Conservation (phyloP, 768 basidiomycete species). For the Lyophyllum decastes region DNA sequence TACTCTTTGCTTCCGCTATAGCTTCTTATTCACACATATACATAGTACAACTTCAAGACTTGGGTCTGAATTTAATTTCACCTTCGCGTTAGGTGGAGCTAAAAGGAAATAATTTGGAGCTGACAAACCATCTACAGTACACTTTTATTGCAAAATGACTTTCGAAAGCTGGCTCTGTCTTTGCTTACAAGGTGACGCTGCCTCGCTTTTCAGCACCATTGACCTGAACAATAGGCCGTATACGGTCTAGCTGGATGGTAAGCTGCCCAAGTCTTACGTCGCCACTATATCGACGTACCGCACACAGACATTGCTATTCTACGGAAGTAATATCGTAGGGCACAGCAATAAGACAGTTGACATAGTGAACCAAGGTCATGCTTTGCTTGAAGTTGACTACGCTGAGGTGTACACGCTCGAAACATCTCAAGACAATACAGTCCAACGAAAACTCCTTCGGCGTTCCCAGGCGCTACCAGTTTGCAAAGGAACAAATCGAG, state of each 20-base stretch:
- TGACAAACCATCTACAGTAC: background rate
- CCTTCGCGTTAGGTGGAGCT: background rate
- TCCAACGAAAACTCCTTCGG: background rate
- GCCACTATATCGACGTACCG: constrained; percentile 13
- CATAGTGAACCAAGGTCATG: constrained; percentile 27
- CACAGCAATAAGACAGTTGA: constrained; percentile 27
- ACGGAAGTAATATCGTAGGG: constrained; percentile 25
- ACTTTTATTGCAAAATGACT: background rate
- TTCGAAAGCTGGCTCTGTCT: background rate
- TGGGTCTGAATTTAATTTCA: background rate
- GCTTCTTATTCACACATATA: background rate
- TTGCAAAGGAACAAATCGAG: too few relatives aligned
- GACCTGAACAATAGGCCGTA: constrained; percentile 5
- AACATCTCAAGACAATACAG: background rate
- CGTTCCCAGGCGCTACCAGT: too few relatives aligned
- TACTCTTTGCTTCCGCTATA: background rate
- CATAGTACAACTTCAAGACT: background rate
- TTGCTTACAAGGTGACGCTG: constrained; percentile 5
- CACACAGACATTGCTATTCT: constrained; percentile 19
- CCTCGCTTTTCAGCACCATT: constrained; percentile 7
- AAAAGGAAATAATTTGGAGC: background rate
- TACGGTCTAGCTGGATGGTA: constrained; percentile 22
- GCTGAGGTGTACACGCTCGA: constrained; percentile 19
- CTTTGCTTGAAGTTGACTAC: constrained; percentile 32
- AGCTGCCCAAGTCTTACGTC: constrained; percentile 14